Percentiles rank a stretch among this genome's conserved stretches.
These are phyloP conservation scores for Spongospora subterranea DNA, from an alignment of 208 protist genomes.

Conservation along the genomic window DNA sequence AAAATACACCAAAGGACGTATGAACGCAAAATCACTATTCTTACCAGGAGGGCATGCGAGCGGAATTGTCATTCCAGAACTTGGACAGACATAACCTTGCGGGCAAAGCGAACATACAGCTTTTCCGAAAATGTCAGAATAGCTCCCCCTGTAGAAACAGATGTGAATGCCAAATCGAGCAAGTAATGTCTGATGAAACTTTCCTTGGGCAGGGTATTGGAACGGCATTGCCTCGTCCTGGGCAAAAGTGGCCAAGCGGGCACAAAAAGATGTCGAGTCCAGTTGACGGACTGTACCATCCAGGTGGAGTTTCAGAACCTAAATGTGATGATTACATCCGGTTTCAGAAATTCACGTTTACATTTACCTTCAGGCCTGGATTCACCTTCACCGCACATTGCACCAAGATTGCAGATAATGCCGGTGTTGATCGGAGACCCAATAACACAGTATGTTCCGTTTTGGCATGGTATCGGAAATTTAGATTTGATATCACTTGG, in stretches of 20 bases:
- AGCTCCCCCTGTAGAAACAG: constrained; percentile 30
- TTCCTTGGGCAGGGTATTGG: constrained; percentile 24
- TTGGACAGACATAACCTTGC: neutral
- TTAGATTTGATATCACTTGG: neutral
- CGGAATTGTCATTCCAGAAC: neutral
- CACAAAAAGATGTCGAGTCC: neutral
- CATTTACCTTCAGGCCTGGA: neutral
- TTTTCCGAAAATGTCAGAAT: neutral
- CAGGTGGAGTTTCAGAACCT: constrained; percentile 18
- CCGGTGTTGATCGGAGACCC: neutral
- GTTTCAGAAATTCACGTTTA: neutral
- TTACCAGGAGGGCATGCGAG: neutral
- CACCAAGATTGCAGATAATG: neutral
- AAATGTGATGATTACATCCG: neutral
- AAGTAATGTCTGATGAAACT: constrained; percentile 31
- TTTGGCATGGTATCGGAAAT: neutral
- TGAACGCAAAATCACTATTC: neutral
- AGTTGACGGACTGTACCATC: constrained; percentile 4
- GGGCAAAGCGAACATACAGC: neutral
- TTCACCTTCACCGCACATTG: neutral
- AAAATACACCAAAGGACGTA: neutral
- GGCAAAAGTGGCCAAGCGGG: constrained; percentile 20
- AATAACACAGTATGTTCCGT: neutral
- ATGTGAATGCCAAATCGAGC: neutral
- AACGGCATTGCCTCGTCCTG: constrained; percentile 28